Conservation (phyloP, 2,329 filamentous ascomycete genomes). For the Curvularia verruculosa region DNA sequence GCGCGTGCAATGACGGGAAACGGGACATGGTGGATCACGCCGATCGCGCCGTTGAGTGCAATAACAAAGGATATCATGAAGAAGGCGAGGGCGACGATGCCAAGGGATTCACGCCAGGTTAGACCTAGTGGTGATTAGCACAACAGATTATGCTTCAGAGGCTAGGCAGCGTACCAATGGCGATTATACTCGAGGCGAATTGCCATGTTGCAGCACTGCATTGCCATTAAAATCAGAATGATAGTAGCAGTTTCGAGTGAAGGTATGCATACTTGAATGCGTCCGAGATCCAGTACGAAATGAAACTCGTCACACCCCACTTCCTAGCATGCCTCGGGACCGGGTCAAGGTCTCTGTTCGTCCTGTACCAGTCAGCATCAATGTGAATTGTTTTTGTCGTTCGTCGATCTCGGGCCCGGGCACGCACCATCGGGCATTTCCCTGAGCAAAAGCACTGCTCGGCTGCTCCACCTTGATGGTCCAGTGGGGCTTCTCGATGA, state of each 20-base stretch:
- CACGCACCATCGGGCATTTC: constrained; percentile 45
- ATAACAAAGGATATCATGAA: constrained; percentile 66
- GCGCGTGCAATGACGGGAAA: constrained; percentile 64
- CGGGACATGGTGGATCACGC: constrained; percentile 56
- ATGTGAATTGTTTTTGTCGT: background rate
- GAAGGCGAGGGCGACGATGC: constrained; percentile 59
- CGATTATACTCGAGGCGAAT: constrained; percentile 50
- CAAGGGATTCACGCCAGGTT: constrained; percentile 62
- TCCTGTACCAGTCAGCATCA: constrained; percentile 32
- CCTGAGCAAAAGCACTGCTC: constrained; percentile 54
- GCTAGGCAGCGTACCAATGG: constrained; percentile 36
- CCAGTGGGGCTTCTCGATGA: constrained; percentile 47
- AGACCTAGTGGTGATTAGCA: constrained; percentile 49
- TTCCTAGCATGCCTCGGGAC: constrained; percentile 52
- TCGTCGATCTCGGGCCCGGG: too few relatives aligned
- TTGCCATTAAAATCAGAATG: constrained; percentile 7
- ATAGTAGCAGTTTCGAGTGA: background rate
- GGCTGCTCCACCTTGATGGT: constrained; percentile 53
- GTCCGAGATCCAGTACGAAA: constrained; percentile 61
- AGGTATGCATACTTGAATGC: constrained; percentile 53
- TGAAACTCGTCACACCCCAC: constrained; percentile 55
- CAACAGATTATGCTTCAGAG: background rate
- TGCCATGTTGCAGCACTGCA: constrained; percentile 60
- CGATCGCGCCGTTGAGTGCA: constrained; percentile 62
- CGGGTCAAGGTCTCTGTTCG: constrained; percentile 59